Evolutionary conservation across 1,139 yeast genomes (phyloP).

Genomic region (Sugiyamaella pinicola): DNA sequence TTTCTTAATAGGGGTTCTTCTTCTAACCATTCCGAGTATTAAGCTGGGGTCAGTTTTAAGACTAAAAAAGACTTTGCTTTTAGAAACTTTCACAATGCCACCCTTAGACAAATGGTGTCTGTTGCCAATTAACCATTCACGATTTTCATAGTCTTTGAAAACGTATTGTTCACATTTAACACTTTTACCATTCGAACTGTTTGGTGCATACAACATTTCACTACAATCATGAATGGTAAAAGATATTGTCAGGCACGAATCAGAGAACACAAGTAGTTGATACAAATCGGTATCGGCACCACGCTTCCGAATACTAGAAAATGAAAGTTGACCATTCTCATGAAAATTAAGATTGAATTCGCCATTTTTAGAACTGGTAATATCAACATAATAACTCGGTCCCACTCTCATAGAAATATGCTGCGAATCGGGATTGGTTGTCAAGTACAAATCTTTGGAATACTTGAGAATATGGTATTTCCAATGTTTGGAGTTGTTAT

Average conservation of each 20-base stretch:
- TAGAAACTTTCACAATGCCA: conserved; percentile 19
- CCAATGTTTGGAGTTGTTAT: conserved; percentile 27
- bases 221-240: conserved; percentile 8
- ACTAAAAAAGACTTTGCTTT: conserved; percentile 24
- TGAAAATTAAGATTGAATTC: conserved; percentile 16
- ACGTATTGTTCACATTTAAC: conserved; percentile 24
- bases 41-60: conserved; percentile 20
- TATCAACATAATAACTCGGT: conserved; percentile 37
- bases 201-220: conserved; percentile 2
- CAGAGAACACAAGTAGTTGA: conserved; percentile 7
- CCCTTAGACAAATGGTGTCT: conserved; percentile 20
- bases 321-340: conserved; percentile 9
- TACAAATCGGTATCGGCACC: background rate
- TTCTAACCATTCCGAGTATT: conserved; percentile 26
- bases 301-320: conserved; percentile 7
- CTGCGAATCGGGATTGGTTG: conserved; percentile 38
- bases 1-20: conserved; percentile 27
- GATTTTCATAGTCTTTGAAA: conserved; percentile 17
- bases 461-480: conserved; percentile 38
- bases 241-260: background rate
- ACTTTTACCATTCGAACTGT: conserved; percentile 1
- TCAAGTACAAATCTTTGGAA: conserved; percentile 37
- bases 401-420: conserved; percentile 35
- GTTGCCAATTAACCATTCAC: conserved; percentile 28
- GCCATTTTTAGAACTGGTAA: conserved; percentile 9